A percentile compares a stretch with the other conserved stretches of the same genome.
Evolutionary conservation across 2,329 filamentous ascomycete genomes (phyloP).

Genomic region (Pseudocercospora ulei): DNA sequence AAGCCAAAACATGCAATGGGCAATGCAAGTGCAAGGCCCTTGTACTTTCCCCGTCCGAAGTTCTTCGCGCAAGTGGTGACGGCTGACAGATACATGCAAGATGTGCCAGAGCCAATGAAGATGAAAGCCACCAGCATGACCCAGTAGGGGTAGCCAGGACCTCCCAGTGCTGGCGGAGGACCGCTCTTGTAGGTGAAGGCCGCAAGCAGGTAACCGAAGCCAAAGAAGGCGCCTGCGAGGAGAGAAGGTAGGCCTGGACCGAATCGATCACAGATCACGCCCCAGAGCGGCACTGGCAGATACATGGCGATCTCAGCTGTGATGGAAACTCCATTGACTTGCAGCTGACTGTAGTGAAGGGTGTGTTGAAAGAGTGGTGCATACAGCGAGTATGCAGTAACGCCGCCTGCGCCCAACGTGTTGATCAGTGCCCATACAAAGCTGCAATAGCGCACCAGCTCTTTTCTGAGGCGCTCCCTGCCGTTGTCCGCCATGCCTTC

Average conservation of each 20-base stretch:
- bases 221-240: constrained; percentile 63
- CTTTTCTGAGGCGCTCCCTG: constrained; percentile 45
- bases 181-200: constrained; percentile 63
- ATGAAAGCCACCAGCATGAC: constrained; percentile 81
- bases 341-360: constrained; percentile 78
- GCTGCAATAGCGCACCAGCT: constrained; percentile 47
- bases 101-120: constrained; percentile 71
- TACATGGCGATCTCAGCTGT: constrained; percentile 82
- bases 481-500: constrained; percentile 52
- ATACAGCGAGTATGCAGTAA: constrained; percentile 89
- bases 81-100: constrained; percentile 76
- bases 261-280: constrained; percentile 82
- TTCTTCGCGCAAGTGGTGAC: constrained; percentile 98
- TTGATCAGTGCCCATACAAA: constrained; percentile 53
- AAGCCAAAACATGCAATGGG: constrained; percentile 89
- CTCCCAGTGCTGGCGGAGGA: constrained; percentile 44
- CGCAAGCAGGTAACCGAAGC: constrained; percentile 70
- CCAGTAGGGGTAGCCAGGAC: constrained; percentile 59
- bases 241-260: constrained; percentile 70
- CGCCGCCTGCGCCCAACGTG: constrained; percentile 75
- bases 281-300: constrained; percentile 78
- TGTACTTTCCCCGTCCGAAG: constrained; percentile 78
- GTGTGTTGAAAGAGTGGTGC: constrained; percentile 79
- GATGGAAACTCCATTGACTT: constrained; percentile 84
- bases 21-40: constrained; percentile 76